Base-by-base conservation (phyloP, 768 basidiomycete species). In the Termitomyces sp. region DNA sequence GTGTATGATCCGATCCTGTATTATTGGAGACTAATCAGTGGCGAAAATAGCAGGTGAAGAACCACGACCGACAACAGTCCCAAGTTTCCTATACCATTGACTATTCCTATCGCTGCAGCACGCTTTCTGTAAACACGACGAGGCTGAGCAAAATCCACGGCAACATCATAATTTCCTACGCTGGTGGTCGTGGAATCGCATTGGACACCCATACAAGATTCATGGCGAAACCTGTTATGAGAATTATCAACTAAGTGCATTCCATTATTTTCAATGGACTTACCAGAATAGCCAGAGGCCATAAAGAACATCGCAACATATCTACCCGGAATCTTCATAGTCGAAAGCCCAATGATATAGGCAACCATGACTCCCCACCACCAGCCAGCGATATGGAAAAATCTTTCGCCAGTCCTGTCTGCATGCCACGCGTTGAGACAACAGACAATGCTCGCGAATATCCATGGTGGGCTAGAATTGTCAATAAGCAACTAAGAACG, bases 241-340 rank as follows among this genome's bases (percentile, higher is more conserved):
- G 20, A 22, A 33, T 32, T n/a, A 25, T 3, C 23, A 51, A 12
- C 1, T 33, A 25, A 13, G 16, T 29, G 25, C 27, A 35, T 32
- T 16, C 13, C 38, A 18, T 12, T 18, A 20, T 23, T 13, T 31
- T n/a, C 11, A 15, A 31, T 9, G 12, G n/a, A 57, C 69, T 45
- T 38, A 69, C 73, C 71, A 7, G 68, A 68, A 57, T 79, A 81
- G 47, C 85, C 84, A 49, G 68, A 66, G 0, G 85, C 76, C 83
- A 88, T 85, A 31, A 86, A 70, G 67, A 86, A 86, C 65, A 86
- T 67, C 1, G 82, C 76, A 25, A 86, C 71, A 58, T 87, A 86
- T 50, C 85, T 77, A 1, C 74, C 83, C 0, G 67, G 76, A n/a
- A 74, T 74, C 3, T 67, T 69, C 68, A 75, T 74, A 0, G 84